Evolutionary conservation across 768 basidiomycete genomes (phyloP).

Genomic region (Lactifluus hygrophoroides): DNA sequence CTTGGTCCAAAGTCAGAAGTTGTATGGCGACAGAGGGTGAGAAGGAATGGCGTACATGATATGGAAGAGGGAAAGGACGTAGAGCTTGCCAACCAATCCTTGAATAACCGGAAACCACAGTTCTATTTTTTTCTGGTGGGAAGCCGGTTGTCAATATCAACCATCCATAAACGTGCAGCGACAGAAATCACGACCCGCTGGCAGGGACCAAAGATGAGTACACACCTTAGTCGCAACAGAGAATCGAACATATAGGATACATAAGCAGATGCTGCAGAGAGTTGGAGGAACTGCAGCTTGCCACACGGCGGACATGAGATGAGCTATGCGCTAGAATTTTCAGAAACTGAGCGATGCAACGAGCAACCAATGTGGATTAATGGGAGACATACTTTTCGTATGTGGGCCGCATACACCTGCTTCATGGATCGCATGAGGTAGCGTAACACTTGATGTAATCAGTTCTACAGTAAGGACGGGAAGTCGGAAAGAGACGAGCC

Average conservation of each 20-base stretch:
- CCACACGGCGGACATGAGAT: slow-evolving; percentile 4
- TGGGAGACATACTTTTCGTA: slow-evolving; percentile 1
- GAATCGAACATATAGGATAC: neutral
- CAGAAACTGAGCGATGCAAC: neutral
- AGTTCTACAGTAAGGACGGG: neutral
- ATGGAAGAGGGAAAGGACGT: slow-evolving; percentile 10
- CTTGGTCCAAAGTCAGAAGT: neutral
- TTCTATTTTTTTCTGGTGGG: neutral
- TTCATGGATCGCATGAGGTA: slow-evolving; percentile 7
- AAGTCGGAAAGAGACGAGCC: neutral
- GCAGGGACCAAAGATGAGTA: neutral
- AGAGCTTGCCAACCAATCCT: slow-evolving; percentile 10
- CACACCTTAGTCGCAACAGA: neutral
- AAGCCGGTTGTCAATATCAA: neutral
- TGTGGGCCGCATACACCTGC: neutral
- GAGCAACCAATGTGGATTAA: neutral
- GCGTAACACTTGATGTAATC: neutral
- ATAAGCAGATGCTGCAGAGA: neutral
- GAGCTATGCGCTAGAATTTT: neutral
- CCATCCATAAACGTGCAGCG: neutral
- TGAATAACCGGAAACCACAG: slow-evolving; percentile 1
- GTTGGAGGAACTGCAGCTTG: slow-evolving; percentile 9
- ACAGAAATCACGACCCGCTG: too few species aligned
- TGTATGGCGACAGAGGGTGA: neutral
- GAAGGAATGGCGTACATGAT: neutral